phyloP scores from a whole-genome alignment of 1,284 basidiomycete genomes.

The Volvariella volvacea region DNA sequence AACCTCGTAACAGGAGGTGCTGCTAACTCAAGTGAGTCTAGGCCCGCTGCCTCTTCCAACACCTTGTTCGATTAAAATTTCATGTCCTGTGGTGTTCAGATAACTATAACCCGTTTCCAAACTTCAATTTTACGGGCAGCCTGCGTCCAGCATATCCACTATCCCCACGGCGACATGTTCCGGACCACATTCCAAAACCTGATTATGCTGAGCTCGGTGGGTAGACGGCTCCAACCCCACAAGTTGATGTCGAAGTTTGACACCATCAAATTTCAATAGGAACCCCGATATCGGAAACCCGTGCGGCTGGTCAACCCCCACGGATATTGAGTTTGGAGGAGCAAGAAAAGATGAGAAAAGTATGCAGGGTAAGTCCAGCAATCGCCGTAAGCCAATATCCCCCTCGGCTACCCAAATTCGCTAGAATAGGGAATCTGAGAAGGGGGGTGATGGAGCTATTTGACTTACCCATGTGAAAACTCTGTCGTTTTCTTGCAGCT shows the following conservation, averaged over 20 bases:
- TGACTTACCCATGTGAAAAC: constrained; percentile 9
- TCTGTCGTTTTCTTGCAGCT: constrained; percentile 44
- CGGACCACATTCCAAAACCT: constrained; percentile 69
- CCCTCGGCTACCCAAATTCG: not conserved
- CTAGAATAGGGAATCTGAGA: too few relatives aligned
- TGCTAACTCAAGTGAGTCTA: constrained; percentile 9
- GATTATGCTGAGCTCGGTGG: constrained; percentile 75
- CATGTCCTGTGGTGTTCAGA: constrained; percentile 28
- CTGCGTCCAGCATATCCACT: constrained; percentile 74
- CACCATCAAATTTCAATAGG: constrained; percentile 46
- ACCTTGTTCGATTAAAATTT: not conserved
- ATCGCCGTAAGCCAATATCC: not conserved
- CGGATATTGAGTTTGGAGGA: constrained; percentile 60
- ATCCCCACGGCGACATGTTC: constrained; percentile 62
- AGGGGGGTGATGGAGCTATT: constrained; percentile 2
- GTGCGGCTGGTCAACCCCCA: constrained; percentile 52
- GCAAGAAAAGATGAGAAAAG: constrained; percentile 74
- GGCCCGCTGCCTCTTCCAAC: constrained; percentile 8
- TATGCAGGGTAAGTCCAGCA: constrained; percentile 55
- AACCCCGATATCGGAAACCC: constrained; percentile 53
- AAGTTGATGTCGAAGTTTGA: constrained; percentile 10
- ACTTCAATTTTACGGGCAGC: constrained; percentile 62
- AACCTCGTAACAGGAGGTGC: constrained; percentile 41
- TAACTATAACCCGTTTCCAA: constrained; percentile 71
- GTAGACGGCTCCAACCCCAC: constrained; percentile 20